Evolutionary conservation across 2,329 filamentous ascomycete species (phyloP), one percentile per base, ranked within the genome.

Genomic region (Penicillium sp.): DNA sequence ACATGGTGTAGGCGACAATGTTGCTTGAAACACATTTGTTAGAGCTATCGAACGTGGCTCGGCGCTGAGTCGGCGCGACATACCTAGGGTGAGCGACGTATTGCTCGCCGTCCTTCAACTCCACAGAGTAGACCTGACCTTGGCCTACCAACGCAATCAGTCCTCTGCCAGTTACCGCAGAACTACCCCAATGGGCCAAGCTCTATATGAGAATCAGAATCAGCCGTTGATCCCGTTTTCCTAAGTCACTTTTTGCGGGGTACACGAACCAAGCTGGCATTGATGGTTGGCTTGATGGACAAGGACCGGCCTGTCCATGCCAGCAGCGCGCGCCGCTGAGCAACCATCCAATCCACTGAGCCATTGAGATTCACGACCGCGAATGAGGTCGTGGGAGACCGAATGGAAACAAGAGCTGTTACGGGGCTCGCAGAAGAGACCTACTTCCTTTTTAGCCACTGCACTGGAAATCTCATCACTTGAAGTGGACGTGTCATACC

Each of bases 221-320:
- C 30, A 57, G 19, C 45, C 37, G 28, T 13, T 10, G 26, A 25
- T 33, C n/a, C 35, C 26, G 13, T 22, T 22, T 22, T 22, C 19
- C 19, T 22, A 6, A 13, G 5, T 10, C 7, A 26, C 19, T 6
- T n/a, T n/a, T 46, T 7, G 8, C 19, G 8, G 16, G 35, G 13
- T 4, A 28, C 28, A 73, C 78, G 60, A 71, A 85, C 88, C 73
- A 97, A 84, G 65, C 85, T 85, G 46, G 84, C 84, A 70, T 93
- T 93, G 66, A 96, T 82, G 51, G 87, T 89, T 2, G 93, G 92
- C 38, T 87, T 88, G 48, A 95, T 84, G 16, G 83, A 82, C 57
- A 99, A 82, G 0, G 92, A 93, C 75, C 96, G 91, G 30, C 95
- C 95, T 0, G 94, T 97, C 95, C 95, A 99, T 57, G 95, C 95